Percentiles rank a stretch among this genome's conserved stretches.
These are phyloP conservation scores for Starmerella vaccinii DNA, from an alignment of 805 yeast genomes.

Conservation along the genomic window DNA sequence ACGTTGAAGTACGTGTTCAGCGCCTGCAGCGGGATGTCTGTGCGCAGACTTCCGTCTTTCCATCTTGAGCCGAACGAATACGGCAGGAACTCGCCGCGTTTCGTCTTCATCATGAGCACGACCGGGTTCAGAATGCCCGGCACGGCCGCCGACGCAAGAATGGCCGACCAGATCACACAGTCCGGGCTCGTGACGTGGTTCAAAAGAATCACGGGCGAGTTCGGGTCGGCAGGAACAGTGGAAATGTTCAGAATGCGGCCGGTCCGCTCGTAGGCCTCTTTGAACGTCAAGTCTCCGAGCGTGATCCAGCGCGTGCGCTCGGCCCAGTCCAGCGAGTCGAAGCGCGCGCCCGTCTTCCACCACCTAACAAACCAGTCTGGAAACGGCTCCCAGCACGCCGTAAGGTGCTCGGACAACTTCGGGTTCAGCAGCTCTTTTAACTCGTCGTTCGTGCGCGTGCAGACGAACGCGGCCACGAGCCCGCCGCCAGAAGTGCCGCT, in stretches of 20 bases:
- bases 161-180: constrained; percentile 71
- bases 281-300: constrained; percentile 58
- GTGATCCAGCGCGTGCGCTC: constrained; percentile 59
- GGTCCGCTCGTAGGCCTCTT: constrained; percentile 57
- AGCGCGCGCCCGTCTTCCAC: constrained; percentile 68
- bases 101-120: constrained; percentile 59
- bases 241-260: constrained; percentile 64
- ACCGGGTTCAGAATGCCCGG: constrained; percentile 77
- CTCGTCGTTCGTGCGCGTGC: constrained; percentile 62
- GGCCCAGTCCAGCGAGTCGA: constrained; percentile 70
- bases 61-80: constrained; percentile 66
- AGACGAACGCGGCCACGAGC: constrained; percentile 58
- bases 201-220: constrained; percentile 69
- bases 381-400: constrained; percentile 59
- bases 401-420: constrained; percentile 49
- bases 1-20: constrained; percentile 66
- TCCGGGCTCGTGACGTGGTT: constrained; percentile 68
- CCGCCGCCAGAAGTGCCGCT: constrained; percentile 82
- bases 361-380: constrained; percentile 52
- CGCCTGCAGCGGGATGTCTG: constrained; percentile 68
- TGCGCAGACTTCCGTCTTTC: constrained; percentile 69
- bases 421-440: constrained; percentile 47
- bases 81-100: constrained; percentile 41
- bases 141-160: constrained; percentile 70
- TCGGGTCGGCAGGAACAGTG: constrained; percentile 73